Percentiles rank a stretch among this genome's conserved stretches.
Evolutionary conservation across 495 filamentous ascomycete genomes (phyloP).

Genomic region (Usnea hakonensis): DNA sequence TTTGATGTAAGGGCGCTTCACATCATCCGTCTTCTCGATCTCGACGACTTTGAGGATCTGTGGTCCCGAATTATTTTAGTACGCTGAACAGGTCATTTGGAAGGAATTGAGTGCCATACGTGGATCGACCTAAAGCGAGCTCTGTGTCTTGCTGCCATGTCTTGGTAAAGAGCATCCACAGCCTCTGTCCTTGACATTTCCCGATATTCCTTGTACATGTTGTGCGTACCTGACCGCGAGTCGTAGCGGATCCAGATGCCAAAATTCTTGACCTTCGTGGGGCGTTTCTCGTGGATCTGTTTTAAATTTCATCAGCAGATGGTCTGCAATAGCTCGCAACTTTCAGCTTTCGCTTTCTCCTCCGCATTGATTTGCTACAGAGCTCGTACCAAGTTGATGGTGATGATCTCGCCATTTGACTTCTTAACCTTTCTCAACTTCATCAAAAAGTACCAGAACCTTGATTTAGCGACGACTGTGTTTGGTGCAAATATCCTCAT

Average conservation of each 20-base stretch:
- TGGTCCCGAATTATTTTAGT: not conserved
- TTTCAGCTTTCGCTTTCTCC: not conserved
- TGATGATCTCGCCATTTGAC: constrained; percentile 97
- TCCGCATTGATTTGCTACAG: not conserved
- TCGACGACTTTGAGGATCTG: constrained; percentile 98
- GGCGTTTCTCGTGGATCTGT: constrained; percentile 96
- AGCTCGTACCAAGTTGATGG: constrained; percentile 80
- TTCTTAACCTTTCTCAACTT: constrained; percentile 99
- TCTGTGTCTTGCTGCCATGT: constrained; percentile 98
- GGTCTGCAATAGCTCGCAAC: not conserved
- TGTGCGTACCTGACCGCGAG: constrained; percentile 98
- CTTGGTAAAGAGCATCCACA: constrained; percentile 95
- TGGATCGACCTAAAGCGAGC: constrained; percentile 95
- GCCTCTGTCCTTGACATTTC: constrained; percentile 93
- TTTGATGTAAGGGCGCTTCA: constrained; percentile 98
- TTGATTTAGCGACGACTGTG: constrained; percentile 93
- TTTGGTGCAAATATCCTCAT: constrained; percentile 99
- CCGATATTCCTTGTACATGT: constrained; percentile 99
- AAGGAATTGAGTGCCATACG: constrained; percentile 50
- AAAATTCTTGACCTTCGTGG: constrained; percentile 99
- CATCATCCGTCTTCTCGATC: constrained; percentile 80
- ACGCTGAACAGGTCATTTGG: not conserved
- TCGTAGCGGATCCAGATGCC: constrained; percentile 99
- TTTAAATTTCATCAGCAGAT: not conserved
- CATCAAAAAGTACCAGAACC: constrained; percentile 99